A percentile compares a stretch with the other conserved stretches of the same genome.
Evolutionary conservation across 106 monocot genomes (phyloP).

Genomic region (Acorus calamus): DNA sequence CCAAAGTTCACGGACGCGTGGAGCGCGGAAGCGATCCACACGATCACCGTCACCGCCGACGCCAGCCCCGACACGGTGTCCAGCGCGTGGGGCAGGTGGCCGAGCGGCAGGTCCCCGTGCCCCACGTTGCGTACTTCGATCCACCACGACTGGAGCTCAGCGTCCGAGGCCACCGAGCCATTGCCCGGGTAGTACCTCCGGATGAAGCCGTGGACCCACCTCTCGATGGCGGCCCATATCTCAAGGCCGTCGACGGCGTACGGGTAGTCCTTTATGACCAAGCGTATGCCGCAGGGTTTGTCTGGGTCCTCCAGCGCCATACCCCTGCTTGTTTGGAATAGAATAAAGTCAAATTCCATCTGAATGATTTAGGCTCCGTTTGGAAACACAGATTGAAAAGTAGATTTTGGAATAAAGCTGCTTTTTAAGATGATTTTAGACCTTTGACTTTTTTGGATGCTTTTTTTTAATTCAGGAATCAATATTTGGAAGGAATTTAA

Average conservation of each 20-base stretch:
- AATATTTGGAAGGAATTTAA: no score
- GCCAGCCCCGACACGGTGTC: conserved; percentile 20
- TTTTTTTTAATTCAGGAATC: no score
- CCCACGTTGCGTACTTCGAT: conserved; percentile 33
- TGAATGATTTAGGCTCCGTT: no score
- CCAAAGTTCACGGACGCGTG: conserved; percentile 70
- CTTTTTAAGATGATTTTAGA: no score
- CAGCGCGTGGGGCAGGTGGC: conserved; percentile 21
- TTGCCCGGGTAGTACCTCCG: conserved; percentile 31
- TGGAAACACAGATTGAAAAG: no score
- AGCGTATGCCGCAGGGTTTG: conserved; percentile 22
- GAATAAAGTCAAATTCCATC: background rate
- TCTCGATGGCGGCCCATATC: conserved; percentile 45
- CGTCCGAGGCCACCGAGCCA: conserved; percentile 17
- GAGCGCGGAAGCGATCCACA: conserved; percentile 66
- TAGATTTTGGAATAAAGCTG: no score
- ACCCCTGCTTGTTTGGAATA: conserved; percentile 19
- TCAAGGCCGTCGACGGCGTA: conserved; percentile 57
- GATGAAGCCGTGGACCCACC: conserved; percentile 42
- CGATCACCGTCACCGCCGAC: conserved; percentile 31
- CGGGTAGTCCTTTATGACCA: conserved; percentile 57
- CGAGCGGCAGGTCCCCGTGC: conserved; percentile 36
- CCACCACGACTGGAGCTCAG: conserved; percentile 61
- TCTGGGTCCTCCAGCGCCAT: conserved; percentile 23
- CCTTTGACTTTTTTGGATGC: no score